Base-by-base conservation (phyloP, 179 eudicot genomes). In the Nepenthes alata region DNA sequence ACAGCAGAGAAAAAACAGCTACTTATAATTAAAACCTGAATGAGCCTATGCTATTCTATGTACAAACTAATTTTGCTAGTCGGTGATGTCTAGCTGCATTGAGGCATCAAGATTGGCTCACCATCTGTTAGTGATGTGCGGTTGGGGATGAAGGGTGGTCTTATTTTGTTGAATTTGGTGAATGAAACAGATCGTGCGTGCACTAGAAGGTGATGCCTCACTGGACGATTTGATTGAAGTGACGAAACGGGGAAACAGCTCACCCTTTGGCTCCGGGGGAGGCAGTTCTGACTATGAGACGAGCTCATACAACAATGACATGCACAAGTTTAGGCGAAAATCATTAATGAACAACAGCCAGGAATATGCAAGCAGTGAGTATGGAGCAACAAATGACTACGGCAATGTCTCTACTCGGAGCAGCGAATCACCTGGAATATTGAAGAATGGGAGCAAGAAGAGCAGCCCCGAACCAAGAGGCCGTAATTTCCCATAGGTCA, bases 201-300 rank as follows among this genome's bases (percentile, higher is more conserved):
- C 72, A 9, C 44, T 77, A 13, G 81, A 77, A 68, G 78, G 81
- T 2, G 78, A 70, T 16, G 77, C 60, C 2, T 70, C 81, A 0
- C 57, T 77, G 57, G 78, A 70, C 0, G 81, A 71, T 58, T 58
- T 77, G 11, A 65, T 61, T 3, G 88, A 81, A 1, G 72, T 58
- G 44, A 37, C 11, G 51, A 60, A 34, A 51, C 11, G 37, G 10
- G 64, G 25, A 72, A 58, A 35, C 38, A 54, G 37, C 53, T 16
- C 58, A n/a, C 15, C 16, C n/a, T 52, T 11, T n/a, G 55, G 55
- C 16, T 52, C 55, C 2, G 39, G 57, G 2, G 1, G 66, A 35
- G 41, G 58, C 34, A 25, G 47, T 37, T 50, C 47, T 11, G 7
- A 62, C 12, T 35, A 44, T 47, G 34, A 67, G 36, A 52, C 64